Conservation (phyloP, 2,329 filamentous ascomycete species). For the Tolypocladium nubicola region DNA sequence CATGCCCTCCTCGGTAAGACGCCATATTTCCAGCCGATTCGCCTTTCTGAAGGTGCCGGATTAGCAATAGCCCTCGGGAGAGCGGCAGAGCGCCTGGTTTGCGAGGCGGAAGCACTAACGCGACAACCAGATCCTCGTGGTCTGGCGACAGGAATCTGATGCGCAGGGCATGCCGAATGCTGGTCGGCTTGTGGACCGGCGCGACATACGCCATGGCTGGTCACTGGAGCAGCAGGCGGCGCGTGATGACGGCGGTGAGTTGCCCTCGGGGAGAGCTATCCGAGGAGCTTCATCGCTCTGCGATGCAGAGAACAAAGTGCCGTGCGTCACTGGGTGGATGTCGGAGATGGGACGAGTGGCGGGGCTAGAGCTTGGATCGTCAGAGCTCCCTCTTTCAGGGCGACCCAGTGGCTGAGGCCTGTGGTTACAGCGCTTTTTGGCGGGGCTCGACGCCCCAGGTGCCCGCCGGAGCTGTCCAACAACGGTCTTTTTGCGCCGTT, state of each 20-base stretch:
- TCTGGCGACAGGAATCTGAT: conserved; percentile 63
- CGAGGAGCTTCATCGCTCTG: conserved; percentile 12
- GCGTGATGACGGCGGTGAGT: background rate
- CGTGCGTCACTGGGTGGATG: background rate
- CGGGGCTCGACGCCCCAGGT: background rate
- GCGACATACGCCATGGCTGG: conserved; percentile 79
- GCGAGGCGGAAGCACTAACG: conserved; percentile 45
- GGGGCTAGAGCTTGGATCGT: background rate
- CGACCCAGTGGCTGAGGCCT: background rate
- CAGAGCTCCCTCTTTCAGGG: background rate
- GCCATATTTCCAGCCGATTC: conserved; percentile 80
- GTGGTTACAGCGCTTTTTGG: background rate
- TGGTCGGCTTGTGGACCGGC: conserved; percentile 85
- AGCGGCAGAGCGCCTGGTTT: background rate
- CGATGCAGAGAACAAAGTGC: background rate
- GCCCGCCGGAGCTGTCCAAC: too few relatives aligned
- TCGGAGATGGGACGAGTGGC: background rate
- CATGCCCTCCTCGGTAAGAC: conserved; percentile 52
- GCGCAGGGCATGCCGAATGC: conserved; percentile 79
- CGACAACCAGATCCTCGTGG: conserved; percentile 75
- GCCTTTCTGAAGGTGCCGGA: conserved; percentile 49
- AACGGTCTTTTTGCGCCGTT: too few relatives aligned
- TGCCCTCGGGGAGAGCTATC: conserved; percentile 15
- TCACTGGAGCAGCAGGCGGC: background rate
- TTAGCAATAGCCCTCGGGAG: background rate